Base-by-base conservation (phyloP, 2,329 filamentous ascomycete genomes). In the Stachybotrys chlorohalonatus region DNA sequence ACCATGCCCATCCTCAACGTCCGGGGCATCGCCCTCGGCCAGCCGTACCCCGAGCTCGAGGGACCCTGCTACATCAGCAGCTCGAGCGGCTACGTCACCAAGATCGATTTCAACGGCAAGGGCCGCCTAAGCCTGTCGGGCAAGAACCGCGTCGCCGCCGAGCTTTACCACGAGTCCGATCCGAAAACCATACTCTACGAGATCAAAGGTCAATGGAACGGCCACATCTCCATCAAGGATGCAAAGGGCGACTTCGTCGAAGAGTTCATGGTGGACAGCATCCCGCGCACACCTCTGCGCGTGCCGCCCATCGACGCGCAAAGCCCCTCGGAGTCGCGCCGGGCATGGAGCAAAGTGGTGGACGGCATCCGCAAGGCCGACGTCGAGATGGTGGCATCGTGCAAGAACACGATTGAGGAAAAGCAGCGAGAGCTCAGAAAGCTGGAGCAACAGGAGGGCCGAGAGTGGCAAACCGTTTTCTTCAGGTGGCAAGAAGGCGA, bases 391-490 rank as follows among this genome's bases (percentile, higher is more conserved):
- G 88, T 87, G 0, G 81, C 82, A 0, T 70, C 71, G 0, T 86
- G 91, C 65, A 96, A 96, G 74, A 82, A 80, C 7, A 84, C 85
- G 65, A 88, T 96, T 55, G 91, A 96, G 69, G 86, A 92, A 63
- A 82, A 83, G 31, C 91, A 96, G 73, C 80, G 91, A 13, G 83
- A 86, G 57, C 76, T 93, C 74, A 81, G 91, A 57, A 82, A 81
- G 62, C 72, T 79, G 53, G 89, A 94, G 68, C 80, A 81, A 60
- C 77, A 78, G 13, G 63, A 64, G 42, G 74, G 55, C 7, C 54
- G 54, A 5, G 7, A 48, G 1, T 64, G 62, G 62, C 39, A 63
- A n/a, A 59, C 59, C 0, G 47, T 56, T 2, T 50, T 64, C 0
- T 64, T 64, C 7, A 6, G 7, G 17, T 15, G 17, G 50, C 16